Percentiles rank a stretch among this genome's conserved stretches.
Conservation (phyloP, 345 rosid genomes). For the Litchi chinensis region DNA sequence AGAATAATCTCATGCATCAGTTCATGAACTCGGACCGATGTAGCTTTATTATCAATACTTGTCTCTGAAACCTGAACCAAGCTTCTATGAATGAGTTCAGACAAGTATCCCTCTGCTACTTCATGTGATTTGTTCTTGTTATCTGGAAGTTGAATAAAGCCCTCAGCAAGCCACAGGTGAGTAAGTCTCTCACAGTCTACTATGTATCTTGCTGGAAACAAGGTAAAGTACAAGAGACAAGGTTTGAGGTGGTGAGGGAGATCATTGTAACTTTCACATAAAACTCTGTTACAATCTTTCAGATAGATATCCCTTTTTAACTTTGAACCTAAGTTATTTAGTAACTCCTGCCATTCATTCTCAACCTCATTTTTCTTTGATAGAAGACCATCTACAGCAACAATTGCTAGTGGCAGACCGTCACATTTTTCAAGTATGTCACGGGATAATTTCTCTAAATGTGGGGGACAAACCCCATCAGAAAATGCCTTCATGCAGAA, state of each 20-base stretch:
- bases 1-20: conserved; percentile 16
- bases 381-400: conserved; percentile 14
- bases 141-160: background rate
- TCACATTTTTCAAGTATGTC: conserved; percentile 17
- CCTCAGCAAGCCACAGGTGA: conserved; percentile 23
- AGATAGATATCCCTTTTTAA: conserved; percentile 11
- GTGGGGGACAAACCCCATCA: conserved; percentile 2
- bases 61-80: conserved; percentile 14
- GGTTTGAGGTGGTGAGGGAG: conserved; percentile 22
- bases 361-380: background rate
- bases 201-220: conserved; percentile 20
- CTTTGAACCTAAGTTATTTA: background rate
- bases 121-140: no score
- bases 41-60: background rate
- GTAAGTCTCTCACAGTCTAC: conserved; percentile 9
- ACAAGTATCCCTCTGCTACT: conserved; percentile 21
- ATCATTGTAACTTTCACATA: no score
- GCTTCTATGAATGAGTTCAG: conserved; percentile 22
- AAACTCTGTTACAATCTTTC: background rate
- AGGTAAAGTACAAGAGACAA: conserved; percentile 24
- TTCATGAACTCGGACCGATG: conserved; percentile 10
- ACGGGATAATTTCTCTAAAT: background rate
- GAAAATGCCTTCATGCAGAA: conserved; percentile 14
- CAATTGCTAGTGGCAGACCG: conserved; percentile 28
- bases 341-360: conserved; percentile 17